Conservation (phyloP, 2,329 filamentous ascomycete genomes). For the Pseudocercospora vitis region DNA sequence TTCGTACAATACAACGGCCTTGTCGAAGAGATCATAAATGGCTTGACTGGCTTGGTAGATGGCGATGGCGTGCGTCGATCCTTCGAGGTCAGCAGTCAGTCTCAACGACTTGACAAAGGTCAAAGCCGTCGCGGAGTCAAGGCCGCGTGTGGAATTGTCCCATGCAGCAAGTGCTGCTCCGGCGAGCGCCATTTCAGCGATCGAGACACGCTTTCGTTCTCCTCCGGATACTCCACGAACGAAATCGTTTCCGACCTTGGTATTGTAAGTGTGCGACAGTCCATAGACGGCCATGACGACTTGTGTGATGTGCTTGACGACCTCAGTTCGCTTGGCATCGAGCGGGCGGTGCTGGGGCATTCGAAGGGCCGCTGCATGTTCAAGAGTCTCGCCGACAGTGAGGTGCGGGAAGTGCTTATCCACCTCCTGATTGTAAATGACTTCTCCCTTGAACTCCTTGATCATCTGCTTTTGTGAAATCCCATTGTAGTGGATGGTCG, state of each 20-base stretch:
- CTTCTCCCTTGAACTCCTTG: constrained; percentile 50
- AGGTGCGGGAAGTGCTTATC: constrained; percentile 58
- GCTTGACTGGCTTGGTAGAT: constrained; percentile 56
- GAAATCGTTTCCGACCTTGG: constrained; percentile 59
- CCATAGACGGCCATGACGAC: constrained; percentile 57
- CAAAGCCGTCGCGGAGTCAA: constrained; percentile 59
- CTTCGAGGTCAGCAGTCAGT: constrained; percentile 51
- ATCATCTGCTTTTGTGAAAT: constrained; percentile 45
- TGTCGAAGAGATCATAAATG: constrained; percentile 70
- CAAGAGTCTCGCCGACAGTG: constrained; percentile 57
- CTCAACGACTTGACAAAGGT: constrained; percentile 58
- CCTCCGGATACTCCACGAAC: constrained; percentile 61
- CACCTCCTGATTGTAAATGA: constrained; percentile 49
- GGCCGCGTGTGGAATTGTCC: constrained; percentile 52
- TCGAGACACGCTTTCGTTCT: constrained; percentile 57
- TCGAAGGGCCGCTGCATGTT: constrained; percentile 56
- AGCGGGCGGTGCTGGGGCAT: constrained; percentile 47
- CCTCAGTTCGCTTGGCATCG: constrained; percentile 44
- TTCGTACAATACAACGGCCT: constrained; percentile 71
- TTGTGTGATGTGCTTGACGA: constrained; percentile 48
- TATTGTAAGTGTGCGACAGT: constrained; percentile 56
- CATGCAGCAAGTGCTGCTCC: constrained; percentile 44
- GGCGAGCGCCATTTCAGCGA: constrained; percentile 54
- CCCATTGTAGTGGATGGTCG: constrained; percentile 63
- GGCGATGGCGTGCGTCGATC: constrained; percentile 55